These are phyloP conservation scores for Danielozyma ontarioensis DNA, from an alignment of 805 yeast genomes.

Conservation along the genomic window DNA sequence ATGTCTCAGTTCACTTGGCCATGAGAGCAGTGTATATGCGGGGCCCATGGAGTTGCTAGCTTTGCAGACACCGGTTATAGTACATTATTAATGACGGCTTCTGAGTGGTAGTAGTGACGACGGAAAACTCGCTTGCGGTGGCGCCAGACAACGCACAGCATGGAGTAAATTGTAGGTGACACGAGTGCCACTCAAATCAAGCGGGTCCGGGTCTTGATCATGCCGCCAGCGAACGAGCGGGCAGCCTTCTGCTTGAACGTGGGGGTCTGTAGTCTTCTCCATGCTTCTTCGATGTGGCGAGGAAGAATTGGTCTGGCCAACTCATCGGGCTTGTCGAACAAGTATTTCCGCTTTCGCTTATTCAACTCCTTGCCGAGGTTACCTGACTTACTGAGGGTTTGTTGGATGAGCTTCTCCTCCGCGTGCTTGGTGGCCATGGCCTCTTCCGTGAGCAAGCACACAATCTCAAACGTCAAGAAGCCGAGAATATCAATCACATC, in stretches of 20 bases:
- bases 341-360: slow-evolving; percentile 42
- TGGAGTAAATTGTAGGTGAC: too few species aligned
- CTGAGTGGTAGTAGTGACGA: too few species aligned
- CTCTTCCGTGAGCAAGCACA: slow-evolving; percentile 87
- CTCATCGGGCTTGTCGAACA: slow-evolving; percentile 88
- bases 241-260: slow-evolving; percentile 57
- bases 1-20: too few species aligned
- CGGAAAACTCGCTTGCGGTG: too few species aligned
- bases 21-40: neutral
- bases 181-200: too few species aligned
- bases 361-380: slow-evolving; percentile 17
- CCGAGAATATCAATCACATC: slow-evolving; percentile 96
- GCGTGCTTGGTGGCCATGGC: slow-evolving; percentile 75
- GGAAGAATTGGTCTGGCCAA: slow-evolving; percentile 73
- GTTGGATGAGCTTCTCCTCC: slow-evolving; percentile 49
- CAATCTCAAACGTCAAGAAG: slow-evolving; percentile 92
- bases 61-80: too few species aligned
- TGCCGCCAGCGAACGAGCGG: slow-evolving; percentile 69
- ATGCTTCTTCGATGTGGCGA: slow-evolving; percentile 82
- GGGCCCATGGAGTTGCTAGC: too few species aligned
- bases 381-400: slow-evolving; percentile 22
- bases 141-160: too few species aligned
- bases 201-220: slow-evolving; percentile 47
- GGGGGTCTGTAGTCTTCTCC: slow-evolving; percentile 66
- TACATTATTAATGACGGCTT: too few species aligned